phyloP scores from a whole-genome alignment of 257 asterid species.

The Anisodus tanguticus region DNA sequence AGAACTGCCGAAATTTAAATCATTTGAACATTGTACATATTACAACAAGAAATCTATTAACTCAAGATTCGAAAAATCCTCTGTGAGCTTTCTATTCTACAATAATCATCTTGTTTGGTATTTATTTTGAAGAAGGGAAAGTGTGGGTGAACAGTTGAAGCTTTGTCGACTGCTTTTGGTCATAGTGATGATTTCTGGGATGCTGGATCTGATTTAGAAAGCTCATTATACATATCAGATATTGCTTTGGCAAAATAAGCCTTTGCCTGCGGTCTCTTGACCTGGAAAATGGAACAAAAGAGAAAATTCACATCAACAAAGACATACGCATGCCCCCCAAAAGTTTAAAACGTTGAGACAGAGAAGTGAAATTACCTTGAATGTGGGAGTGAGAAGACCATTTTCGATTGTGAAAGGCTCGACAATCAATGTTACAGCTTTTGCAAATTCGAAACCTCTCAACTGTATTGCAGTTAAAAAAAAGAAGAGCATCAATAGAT shows the following conservation, averaged over 20 bases:
- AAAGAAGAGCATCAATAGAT: conserved; percentile 23
- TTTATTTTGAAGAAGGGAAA: background rate
- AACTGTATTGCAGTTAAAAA: conserved; percentile 47
- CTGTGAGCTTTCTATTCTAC: conserved; percentile 18
- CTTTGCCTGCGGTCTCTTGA: conserved; percentile 91
- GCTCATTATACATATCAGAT: conserved; percentile 68
- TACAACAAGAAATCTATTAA: conserved; percentile 20
- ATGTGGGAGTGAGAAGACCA: conserved; percentile 88
- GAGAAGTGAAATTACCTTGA: conserved; percentile 60
- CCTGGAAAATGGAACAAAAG: conserved; percentile 42
- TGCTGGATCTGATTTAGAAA: conserved; percentile 65
- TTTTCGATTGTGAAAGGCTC: conserved; percentile 92
- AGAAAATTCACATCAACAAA: background rate
- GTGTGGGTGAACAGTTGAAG: background rate
- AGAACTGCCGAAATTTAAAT: background rate
- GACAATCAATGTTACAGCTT: conserved; percentile 72
- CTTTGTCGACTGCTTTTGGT: background rate
- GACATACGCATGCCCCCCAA: background rate
- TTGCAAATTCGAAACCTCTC: conserved; percentile 89
- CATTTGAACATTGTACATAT: conserved; percentile 5
- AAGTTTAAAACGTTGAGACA: background rate
- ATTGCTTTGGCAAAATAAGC: conserved; percentile 74
- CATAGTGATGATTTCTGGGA: conserved; percentile 28
- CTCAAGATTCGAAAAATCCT: background rate
- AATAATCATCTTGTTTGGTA: conserved; percentile 26